Conservation (phyloP, 31 red algal species). For the Odonthalia washingtoniensis region DNA sequence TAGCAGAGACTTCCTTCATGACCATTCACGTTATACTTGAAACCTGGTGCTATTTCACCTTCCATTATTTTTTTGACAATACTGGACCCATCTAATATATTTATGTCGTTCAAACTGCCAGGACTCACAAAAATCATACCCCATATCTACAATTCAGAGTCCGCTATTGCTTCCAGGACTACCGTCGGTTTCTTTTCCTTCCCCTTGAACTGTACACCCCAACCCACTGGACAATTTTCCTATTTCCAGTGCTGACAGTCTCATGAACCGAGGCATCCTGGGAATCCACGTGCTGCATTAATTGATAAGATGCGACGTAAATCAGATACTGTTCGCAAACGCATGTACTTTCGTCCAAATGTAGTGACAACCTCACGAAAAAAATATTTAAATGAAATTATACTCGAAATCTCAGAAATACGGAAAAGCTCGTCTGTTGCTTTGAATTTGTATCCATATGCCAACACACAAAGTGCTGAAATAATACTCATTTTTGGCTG, state of each 20-base stretch:
- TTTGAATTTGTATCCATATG: neutral
- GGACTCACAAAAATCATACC: neutral
- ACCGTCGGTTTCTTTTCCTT: too few species aligned
- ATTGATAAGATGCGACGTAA: neutral
- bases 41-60: neutral
- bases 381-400: neutral
- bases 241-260: neutral
- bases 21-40: neutral
- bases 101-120: slow-evolving; percentile 7
- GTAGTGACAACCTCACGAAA: neutral
- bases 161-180: slow-evolving; percentile 29
- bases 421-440: neutral
- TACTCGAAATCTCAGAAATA: neutral
- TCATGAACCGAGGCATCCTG: neutral
- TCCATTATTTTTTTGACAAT: slow-evolving; percentile 14
- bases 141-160: slow-evolving; percentile 36
- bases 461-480: neutral
- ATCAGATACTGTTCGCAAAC: slow-evolving; percentile 4
- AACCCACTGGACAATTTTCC: neutral
- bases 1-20: slow-evolving; percentile 4
- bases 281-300: slow-evolving; percentile 12
- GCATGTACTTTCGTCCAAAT: slow-evolving; percentile 21
- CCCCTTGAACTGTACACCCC: slow-evolving; percentile 12
- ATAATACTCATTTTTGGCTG: slow-evolving; percentile 6
- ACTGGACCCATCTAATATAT: slow-evolving; percentile 4